Evolutionary conservation across 768 basidiomycete genomes (phyloP).

Genomic region (Phylloporus scabripes): DNA sequence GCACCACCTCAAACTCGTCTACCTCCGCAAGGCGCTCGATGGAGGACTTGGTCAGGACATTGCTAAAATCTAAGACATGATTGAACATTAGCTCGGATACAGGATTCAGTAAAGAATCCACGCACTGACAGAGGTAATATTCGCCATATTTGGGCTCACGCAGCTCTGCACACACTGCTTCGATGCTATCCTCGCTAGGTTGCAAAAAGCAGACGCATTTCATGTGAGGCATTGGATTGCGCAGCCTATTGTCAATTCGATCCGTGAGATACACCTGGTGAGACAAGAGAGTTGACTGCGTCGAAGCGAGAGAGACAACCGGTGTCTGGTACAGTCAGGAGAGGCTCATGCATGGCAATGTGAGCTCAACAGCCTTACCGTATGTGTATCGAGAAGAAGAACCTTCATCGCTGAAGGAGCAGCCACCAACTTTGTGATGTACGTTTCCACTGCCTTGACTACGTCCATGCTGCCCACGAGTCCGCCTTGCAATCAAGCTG

Average conservation of each 20-base stretch:
- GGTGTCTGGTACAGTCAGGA: slow-evolving; percentile 59
- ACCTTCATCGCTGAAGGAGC: slow-evolving; percentile 92
- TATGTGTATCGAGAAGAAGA: slow-evolving; percentile 88
- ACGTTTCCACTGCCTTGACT: slow-evolving; percentile 90
- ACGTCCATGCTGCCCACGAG: slow-evolving; percentile 66
- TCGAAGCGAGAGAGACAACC: slow-evolving; percentile 90
- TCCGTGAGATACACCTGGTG: slow-evolving; percentile 98
- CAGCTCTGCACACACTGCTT: slow-evolving; percentile 78
- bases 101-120: slow-evolving; percentile 41
- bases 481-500: background rate
- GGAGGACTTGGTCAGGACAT: slow-evolving; percentile 78
- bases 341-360: background rate
- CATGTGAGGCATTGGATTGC: slow-evolving; percentile 93
- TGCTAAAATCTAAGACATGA: slow-evolving; percentile 78
- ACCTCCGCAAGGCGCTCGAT: slow-evolving; percentile 92
- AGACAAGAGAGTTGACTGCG: slow-evolving; percentile 86
- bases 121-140: slow-evolving; percentile 98
- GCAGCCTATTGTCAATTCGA: slow-evolving; percentile 88
- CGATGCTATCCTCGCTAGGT: slow-evolving; percentile 74
- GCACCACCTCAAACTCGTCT: slow-evolving; percentile 94
- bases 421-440: slow-evolving; percentile 84
- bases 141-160: slow-evolving; percentile 92
- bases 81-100: slow-evolving; percentile 14
- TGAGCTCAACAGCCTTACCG: slow-evolving; percentile 46
- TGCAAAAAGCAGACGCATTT: slow-evolving; percentile 95